phyloP scores from a whole-genome alignment of 164 flowering plant genomes.

The Annona squamosa region DNA sequence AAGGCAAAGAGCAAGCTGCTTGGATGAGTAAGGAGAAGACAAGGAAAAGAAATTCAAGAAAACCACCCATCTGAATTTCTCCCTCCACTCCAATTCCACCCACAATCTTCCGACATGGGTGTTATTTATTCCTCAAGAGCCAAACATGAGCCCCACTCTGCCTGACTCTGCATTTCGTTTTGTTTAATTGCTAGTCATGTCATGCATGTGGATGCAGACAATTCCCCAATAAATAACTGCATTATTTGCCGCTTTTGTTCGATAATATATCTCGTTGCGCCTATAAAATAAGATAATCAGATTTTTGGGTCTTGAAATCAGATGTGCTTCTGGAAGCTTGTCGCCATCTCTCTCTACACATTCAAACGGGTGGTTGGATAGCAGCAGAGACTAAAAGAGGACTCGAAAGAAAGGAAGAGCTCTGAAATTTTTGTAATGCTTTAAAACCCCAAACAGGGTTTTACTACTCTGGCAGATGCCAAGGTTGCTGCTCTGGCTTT shows the following conservation, averaged over 20 bases:
- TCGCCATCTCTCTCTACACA: not conserved
- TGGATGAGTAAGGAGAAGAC: constrained; percentile 28
- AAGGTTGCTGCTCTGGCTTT: too few relatives aligned
- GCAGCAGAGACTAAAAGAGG: not conserved
- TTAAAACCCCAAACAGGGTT: too few relatives aligned
- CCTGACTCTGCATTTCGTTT: not conserved
- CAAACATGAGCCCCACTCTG: not conserved
- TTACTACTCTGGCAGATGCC: too few relatives aligned
- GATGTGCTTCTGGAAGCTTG: not conserved
- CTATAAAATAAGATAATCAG: not conserved
- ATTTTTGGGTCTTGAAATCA: not conserved
- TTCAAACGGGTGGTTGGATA: not conserved
- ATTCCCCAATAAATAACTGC: too few relatives aligned
- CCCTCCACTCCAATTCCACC: not conserved
- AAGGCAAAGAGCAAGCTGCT: constrained; percentile 38
- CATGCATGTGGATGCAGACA: too few relatives aligned
- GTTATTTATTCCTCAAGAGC: not conserved
- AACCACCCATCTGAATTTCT: constrained; percentile 1
- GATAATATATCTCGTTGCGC: not conserved
- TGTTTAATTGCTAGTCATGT: too few relatives aligned
- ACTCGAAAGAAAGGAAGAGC: not conserved
- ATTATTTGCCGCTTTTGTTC: too few relatives aligned
- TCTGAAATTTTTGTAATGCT: too few relatives aligned
- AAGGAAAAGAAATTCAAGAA: constrained; percentile 3
- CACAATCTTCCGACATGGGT: not conserved